phyloP scores from a whole-genome alignment of 495 filamentous ascomycete genomes.

The Aspergillus avenaceus region DNA sequence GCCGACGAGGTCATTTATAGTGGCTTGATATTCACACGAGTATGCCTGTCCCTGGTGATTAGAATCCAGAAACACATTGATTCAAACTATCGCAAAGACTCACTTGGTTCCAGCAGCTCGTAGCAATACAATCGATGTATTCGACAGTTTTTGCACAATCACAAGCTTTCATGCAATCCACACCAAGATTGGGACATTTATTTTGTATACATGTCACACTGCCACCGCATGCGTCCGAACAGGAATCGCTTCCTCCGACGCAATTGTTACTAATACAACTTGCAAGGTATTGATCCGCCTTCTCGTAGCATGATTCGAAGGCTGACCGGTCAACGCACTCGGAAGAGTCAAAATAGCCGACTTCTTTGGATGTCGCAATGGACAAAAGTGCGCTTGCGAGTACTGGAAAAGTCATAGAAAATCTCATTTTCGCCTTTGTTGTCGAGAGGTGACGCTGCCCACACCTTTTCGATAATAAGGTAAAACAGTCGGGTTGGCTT shows the following conservation, averaged over 20 bases:
- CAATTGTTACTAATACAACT: conserved; percentile 19
- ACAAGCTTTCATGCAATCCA: conserved; percentile 18
- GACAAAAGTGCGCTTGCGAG: not conserved
- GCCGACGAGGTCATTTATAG: conserved; percentile 7
- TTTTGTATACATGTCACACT: conserved; percentile 9
- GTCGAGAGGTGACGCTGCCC: too few relatives aligned
- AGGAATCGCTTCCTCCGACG: conserved; percentile 4
- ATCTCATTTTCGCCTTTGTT: not conserved
- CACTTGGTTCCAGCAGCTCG: conserved; percentile 25
- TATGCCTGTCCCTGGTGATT: conserved; percentile 11
- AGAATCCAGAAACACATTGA: not conserved
- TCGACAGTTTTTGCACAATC: conserved; percentile 3
- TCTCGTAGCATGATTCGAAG: conserved; percentile 12
- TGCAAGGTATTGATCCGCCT: conserved; percentile 3
- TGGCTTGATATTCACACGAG: conserved; percentile 24
- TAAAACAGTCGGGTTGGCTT: too few relatives aligned
- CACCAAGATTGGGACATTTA: conserved; percentile 9
- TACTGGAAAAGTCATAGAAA: not conserved
- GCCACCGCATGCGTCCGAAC: conserved; percentile 11
- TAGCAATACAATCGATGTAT: conserved; percentile 18
- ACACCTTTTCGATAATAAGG: too few relatives aligned
- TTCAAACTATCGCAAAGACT: not conserved
- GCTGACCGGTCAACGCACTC: conserved; percentile 17
- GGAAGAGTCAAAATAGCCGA: conserved; percentile 13
- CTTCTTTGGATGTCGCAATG: not conserved